Conservation (phyloP, 306 rosid genomes). For the Glycyrrhiza uralensis region DNA sequence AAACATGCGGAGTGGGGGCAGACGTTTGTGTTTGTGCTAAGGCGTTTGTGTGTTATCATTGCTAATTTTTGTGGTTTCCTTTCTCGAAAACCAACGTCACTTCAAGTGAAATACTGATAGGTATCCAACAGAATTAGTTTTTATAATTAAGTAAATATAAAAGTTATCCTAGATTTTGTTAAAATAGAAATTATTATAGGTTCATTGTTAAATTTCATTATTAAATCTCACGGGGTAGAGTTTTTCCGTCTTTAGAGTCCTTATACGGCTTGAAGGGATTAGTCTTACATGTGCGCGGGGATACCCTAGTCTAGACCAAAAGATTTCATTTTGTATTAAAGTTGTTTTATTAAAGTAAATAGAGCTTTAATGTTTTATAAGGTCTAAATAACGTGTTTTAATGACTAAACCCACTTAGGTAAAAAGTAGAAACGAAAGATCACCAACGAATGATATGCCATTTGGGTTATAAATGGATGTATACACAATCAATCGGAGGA, state of each 20-base stretch:
- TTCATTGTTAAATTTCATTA: not conserved
- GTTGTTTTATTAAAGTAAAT: not conserved
- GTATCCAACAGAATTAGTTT: not conserved
- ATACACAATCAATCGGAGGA: not conserved
- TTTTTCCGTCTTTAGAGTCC: no score
- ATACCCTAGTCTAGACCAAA: no score
- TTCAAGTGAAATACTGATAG: not conserved
- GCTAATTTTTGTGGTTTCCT: not conserved
- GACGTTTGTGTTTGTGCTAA: not conserved
- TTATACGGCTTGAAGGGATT: no score
- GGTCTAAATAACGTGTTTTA: not conserved
- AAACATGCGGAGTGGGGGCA: not conserved
- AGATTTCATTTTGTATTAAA: not conserved
- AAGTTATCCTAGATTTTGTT: no score
- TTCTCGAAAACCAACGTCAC: not conserved
- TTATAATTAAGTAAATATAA: not conserved
- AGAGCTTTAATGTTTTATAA: not conserved
- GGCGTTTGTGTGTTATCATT: not conserved
- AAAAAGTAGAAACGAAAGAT: constrained; percentile 2
- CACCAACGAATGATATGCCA: not conserved
- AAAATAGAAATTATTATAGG: not conserved
- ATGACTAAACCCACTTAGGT: not conserved
- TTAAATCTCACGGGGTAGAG: no score
- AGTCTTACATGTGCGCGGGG: no score
- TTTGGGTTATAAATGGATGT: not conserved